Base-by-base conservation (phyloP, 2,329 filamentous ascomycete genomes). In the Diaporthe velutina region DNA sequence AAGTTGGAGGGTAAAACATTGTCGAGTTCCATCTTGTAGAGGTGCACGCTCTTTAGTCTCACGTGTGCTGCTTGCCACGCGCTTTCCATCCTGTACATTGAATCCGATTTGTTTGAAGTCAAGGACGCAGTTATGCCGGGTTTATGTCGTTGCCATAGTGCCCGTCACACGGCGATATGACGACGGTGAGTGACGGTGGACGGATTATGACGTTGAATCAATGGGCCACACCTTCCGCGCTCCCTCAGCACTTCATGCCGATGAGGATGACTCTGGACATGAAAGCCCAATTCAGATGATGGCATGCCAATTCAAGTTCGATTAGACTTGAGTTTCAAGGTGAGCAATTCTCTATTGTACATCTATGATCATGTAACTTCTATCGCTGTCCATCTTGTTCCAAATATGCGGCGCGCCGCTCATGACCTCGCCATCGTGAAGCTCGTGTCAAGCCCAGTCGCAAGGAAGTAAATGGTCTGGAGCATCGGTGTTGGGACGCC, bases 401-500 rank as follows among this genome's bases (percentile, higher is more conserved):
- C 4, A 28, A 7, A 38, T 7, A 6, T 1, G 3, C 4, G 7
- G 12, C 7, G 13, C 0, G 8, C 13, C 45, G 19, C 17, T 73
- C 45, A 73, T 35, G 57, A 40, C 58, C 45, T 64, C 17, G 70
- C 55, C 57, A 73, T 28, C 17, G 70, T 64, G 48, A 73, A 73
- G n/a, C 70, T 66, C n/a, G 25, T 33, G 28, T 73, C 70, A 42
- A 73, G 70, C 17, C 70, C 70, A 40, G 57, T 38, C 5, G 48
- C 70, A 12, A 73, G 70, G 57, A 73, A 73, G 45, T 73, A 73
- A 13, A 73, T 64, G n/a, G 70, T 93, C 84, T 94, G 91, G 83
- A 94, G 79, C 80, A 91, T 84, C 15, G 91, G 91, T 89, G 94
- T 89, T 79, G 92, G 89, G 7, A 92, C 88, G 0, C 92, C 92